These are phyloP conservation scores for Neoboletus subvelutipes DNA, from an alignment of 768 basidiomycete species.

Conservation along the genomic window DNA sequence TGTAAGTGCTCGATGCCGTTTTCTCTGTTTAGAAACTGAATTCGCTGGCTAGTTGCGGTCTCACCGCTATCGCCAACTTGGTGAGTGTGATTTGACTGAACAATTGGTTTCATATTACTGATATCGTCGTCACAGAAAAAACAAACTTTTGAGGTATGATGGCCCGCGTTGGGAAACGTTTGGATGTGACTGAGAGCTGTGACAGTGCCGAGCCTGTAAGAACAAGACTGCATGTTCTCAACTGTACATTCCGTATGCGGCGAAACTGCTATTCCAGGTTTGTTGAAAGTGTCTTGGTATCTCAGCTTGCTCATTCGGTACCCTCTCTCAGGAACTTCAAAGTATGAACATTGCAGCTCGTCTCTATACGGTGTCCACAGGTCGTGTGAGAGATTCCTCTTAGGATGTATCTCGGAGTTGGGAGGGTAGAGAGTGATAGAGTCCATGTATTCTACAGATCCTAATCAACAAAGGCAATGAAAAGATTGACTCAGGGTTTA, in stretches of 20 bases:
- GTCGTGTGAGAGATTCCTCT: conserved; percentile 68
- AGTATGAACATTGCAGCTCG: conserved; percentile 94
- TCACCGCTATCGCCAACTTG: conserved; percentile 96
- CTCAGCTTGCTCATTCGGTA: conserved; percentile 1
- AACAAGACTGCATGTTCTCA: conserved; percentile 96
- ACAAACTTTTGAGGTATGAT: conserved; percentile 83
- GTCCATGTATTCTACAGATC: conserved; percentile 39
- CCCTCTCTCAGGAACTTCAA: conserved; percentile 69
- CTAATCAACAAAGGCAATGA: conserved; percentile 16
- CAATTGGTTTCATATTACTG: conserved; percentile 10
- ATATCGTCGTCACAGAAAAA: conserved; percentile 64
- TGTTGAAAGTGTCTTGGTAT: conserved; percentile 16
- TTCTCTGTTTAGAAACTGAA: conserved; percentile 7
- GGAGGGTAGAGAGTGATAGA: neutral
- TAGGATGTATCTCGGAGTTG: conserved; percentile 6
- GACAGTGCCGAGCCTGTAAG: conserved; percentile 88
- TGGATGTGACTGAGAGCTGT: conserved; percentile 1
- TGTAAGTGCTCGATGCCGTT: conserved; percentile 51
- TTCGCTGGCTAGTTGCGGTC: conserved; percentile 64
- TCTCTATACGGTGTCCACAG: conserved; percentile 82
- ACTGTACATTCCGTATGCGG: conserved; percentile 92
- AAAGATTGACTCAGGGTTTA: conserved; percentile 21
- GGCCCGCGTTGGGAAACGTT: neutral
- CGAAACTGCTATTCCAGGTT: conserved; percentile 94
- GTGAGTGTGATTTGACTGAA: conserved; percentile 43